phyloP scores from a whole-genome alignment of 345 rosid species.

The Limnanthes douglasii region DNA sequence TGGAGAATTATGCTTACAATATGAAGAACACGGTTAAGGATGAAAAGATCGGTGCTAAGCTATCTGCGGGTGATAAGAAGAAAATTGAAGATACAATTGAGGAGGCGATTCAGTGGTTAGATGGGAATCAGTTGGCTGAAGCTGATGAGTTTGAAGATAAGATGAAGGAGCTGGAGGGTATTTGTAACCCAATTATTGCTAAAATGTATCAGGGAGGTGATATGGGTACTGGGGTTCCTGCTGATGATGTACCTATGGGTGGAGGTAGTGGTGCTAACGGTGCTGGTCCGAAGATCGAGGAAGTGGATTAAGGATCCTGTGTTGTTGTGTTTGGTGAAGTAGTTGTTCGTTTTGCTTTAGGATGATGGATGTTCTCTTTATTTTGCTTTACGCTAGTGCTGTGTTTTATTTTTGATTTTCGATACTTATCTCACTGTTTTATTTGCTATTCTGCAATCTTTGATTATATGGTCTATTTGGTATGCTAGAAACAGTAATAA shows the following conservation, averaged over 20 bases:
- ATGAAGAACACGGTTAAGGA: slow-evolving; percentile 52
- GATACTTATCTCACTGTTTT: too few relatives aligned
- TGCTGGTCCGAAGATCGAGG: slow-evolving; percentile 61
- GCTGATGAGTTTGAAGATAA: slow-evolving; percentile 49
- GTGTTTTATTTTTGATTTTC: too few relatives aligned
- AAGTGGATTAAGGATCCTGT: slow-evolving; percentile 28
- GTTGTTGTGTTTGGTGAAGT: background rate
- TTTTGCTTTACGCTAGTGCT: too few relatives aligned
- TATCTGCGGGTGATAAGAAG: slow-evolving; percentile 35
- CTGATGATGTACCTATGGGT: slow-evolving; percentile 17
- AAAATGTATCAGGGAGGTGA: slow-evolving; percentile 28
- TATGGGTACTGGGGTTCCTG: slow-evolving; percentile 20
- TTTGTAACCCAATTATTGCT: slow-evolving; percentile 48
- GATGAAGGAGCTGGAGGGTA: slow-evolving; percentile 45
- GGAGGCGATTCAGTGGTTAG: slow-evolving; percentile 38
- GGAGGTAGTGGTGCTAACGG: slow-evolving; percentile 24
- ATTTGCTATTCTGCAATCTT: too few relatives aligned
- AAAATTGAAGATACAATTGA: slow-evolving; percentile 45
- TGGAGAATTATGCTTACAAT: slow-evolving; percentile 42
- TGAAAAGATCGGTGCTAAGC: slow-evolving; percentile 37
- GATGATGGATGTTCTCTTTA: too few relatives aligned
- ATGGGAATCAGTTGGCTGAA: slow-evolving; percentile 36
- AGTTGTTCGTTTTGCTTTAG: background rate
- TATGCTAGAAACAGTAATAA: too few relatives aligned
- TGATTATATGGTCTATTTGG: too few relatives aligned